Evolutionary conservation across 2,329 filamentous ascomycete species (phyloP).

Genomic region (Albophoma yamanashiensis): DNA sequence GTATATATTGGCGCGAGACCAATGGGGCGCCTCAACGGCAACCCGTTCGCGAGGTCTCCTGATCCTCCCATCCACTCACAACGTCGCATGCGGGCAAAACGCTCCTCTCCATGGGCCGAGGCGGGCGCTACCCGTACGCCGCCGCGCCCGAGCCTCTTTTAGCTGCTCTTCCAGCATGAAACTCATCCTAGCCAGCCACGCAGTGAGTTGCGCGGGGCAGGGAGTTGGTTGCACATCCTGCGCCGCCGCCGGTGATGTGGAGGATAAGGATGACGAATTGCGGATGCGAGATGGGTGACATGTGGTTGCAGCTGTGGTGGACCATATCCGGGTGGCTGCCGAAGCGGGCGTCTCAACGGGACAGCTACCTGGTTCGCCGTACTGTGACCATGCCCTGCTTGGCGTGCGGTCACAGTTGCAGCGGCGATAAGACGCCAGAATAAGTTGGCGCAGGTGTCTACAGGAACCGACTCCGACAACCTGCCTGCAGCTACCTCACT

Average conservation of each 20-base stretch:
- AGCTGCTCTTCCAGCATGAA: neutral
- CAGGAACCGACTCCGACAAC: neutral
- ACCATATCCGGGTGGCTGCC: slow-evolving; percentile 1
- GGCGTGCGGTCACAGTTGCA: neutral
- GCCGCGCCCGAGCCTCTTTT: neutral
- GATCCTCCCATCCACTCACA: neutral
- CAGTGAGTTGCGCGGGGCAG: neutral
- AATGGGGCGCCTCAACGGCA: neutral
- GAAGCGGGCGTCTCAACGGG: neutral
- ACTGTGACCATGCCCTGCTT: neutral
- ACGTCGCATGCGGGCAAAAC: neutral
- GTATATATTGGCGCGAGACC: neutral
- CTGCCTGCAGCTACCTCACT: neutral
- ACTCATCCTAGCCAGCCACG: neutral
- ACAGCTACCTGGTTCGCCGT: neutral
- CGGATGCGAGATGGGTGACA: neutral
- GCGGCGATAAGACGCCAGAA: neutral
- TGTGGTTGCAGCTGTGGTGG: neutral
- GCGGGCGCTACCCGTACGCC: neutral
- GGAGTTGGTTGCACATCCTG: neutral
- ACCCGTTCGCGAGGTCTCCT: neutral
- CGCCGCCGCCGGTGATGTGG: neutral
- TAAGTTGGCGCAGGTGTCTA: neutral
- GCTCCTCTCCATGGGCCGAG: neutral
- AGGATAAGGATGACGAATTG: neutral